Base-by-base conservation (phyloP, 441 rosid genomes). In the Euphorbia schlechtendalii region DNA sequence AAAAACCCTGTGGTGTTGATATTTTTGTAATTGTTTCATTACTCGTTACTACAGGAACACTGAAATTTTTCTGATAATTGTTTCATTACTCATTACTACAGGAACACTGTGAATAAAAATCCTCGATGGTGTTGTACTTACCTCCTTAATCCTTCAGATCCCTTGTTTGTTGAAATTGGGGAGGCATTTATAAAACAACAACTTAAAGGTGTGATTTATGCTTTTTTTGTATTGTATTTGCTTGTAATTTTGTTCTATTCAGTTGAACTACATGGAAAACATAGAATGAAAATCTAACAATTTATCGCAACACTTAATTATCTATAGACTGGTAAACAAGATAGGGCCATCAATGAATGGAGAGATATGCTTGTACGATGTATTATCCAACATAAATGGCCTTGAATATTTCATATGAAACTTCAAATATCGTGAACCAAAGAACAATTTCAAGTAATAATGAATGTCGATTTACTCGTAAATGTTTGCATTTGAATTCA, bases 81-180 rank as follows among this genome's bases (percentile, higher is more conserved):
- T 70, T 69, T 70, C 28, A 60, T 54, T 69, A 66, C 56, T 61
- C 43, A 11, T 62, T 81, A 61, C 46, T 64, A 34, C 72, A 95
- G 98, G 99, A 95, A 91, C 76, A 91, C 98, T 10, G 98, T 95
- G 75, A 84, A 89, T 75, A 82, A 85, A 69, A 79, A 89, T 81
- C 73, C 88, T 61, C 91, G 76, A 60, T 95, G 99, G 99, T 91
- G 98, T 73, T 95, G 99, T 73, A 95, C 99, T 30, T 95, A 84
- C 82, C 98, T 95, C 71, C 89, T 95, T 59, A 76, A 77, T 78
- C 98, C 99, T 61, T 82, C 91, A 64, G 98, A 95, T 77, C 88
- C 98, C 62, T 77, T 91, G 73, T 95, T 94, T 77, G 72, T 88
- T 73, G 85, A 87, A 72, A 85, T 94, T 66, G 98, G 98, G 63